Evolutionary conservation across 306 rosid genomes (phyloP), one percentile per base, ranked within the genome.

Genomic region (Quercus engelmannii): DNA sequence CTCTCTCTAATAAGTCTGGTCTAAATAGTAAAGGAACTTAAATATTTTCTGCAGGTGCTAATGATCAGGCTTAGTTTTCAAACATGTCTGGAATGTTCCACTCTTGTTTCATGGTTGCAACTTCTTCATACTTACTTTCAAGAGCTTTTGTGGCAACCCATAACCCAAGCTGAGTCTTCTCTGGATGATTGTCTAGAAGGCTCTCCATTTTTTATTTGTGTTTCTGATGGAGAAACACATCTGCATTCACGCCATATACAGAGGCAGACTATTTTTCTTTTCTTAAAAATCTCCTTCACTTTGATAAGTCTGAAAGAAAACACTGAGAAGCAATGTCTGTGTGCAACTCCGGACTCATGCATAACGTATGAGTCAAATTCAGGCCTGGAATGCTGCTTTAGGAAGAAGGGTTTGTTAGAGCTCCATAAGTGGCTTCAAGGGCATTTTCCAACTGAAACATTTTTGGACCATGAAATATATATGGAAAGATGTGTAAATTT

Each of bases 61-160:
- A 90, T 95, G 98, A 89, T 84, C 90, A 91, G 97, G 91, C 90
- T 95, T 67, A 73, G 88, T 65, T 85, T 73, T 80, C 84, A 71
- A 74, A 63, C 79, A 79, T 82, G 71, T 80, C 78, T 86, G 58
- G 89, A 86, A 28, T 80, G 83, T 74, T 80, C 80, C 46, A 41
- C 64, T 74, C 86, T 71, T 84, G 74, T 89, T 83, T 84, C 88
- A 78, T 91, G 97, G 99, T 84, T 94, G 87, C 87, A 88, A 79
- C 91, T 90, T 64, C 84, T 90, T 75, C 90, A 83, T 81, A 71
- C 41, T 56, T 83, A 84, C 86, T 91, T 90, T 80, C 88, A 86
- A 71, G 92, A 85, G 63, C 80, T 85, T 78, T 84, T 94, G 86
- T 38, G 31, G 68, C 83, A 74, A 26, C 90, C 93, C 62, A 82